Evolutionary conservation across 306 rosid genomes (phyloP).

Genomic region (Acacia acuminata): DNA sequence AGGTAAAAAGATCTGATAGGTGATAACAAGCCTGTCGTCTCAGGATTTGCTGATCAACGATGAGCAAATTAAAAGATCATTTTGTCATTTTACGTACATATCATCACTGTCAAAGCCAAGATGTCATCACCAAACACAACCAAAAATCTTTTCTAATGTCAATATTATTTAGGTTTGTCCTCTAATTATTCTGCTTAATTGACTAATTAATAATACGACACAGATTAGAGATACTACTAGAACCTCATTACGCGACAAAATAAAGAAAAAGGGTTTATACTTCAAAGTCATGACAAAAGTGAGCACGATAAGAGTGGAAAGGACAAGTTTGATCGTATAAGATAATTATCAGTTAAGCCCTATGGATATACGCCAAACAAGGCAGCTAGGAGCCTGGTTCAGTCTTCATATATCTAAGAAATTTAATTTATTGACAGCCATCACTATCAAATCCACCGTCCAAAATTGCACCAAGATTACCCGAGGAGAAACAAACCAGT

Average conservation of each 20-base stretch:
- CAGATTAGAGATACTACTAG: background rate
- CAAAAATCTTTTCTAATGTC: constrained; percentile 7
- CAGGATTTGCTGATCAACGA: constrained; percentile 13
- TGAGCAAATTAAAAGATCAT: background rate
- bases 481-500: background rate
- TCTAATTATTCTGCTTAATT: constrained; percentile 26
- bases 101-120: constrained; percentile 17
- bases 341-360: background rate
- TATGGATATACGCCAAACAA: background rate
- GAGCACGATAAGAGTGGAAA: background rate
- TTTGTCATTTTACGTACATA: constrained; percentile 5
- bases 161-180: background rate
- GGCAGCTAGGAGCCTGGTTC: background rate
- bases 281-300: background rate
- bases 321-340: background rate
- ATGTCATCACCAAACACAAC: background rate
- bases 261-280: background rate
- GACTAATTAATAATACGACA: background rate
- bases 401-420: constrained; percentile 8
- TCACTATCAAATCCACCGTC: constrained; percentile 23
- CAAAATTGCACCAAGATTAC: background rate
- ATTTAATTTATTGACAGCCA: background rate
- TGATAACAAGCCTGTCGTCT: constrained; percentile 7
- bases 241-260: constrained; percentile 17
- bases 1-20: background rate